These are phyloP conservation scores for Claviceps fusiformis DNA, from an alignment of 2,329 filamentous ascomycete genomes.

Conservation along the genomic window DNA sequence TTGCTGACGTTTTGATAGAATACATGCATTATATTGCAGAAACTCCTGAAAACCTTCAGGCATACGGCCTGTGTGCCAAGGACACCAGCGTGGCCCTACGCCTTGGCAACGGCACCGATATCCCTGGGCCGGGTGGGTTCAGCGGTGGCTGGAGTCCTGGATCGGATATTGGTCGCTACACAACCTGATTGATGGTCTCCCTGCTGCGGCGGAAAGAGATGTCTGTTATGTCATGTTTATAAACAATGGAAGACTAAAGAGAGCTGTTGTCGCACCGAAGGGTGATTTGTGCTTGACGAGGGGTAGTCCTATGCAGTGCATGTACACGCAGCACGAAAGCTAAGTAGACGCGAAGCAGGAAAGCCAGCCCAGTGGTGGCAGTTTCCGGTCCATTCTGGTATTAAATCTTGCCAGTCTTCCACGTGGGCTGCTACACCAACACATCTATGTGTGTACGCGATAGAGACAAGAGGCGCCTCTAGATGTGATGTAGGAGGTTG, in stretches of 20 bases:
- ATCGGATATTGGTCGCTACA: conserved; percentile 25
- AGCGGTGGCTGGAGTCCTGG: conserved; percentile 22
- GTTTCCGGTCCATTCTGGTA: no score
- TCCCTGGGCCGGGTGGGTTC: conserved; percentile 19
- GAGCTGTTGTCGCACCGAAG: background rate
- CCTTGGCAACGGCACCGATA: conserved; percentile 21
- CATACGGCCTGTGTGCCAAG: conserved; percentile 29
- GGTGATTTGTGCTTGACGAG: background rate
- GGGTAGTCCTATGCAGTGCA: background rate
- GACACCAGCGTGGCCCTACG: conserved; percentile 21
- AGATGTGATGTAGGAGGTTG: no score
- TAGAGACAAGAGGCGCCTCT: no score
- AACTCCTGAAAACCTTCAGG: conserved; percentile 24
- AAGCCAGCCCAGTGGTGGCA: no score
- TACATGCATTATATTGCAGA: conserved; percentile 26
- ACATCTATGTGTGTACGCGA: no score
- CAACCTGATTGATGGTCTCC: conserved; percentile 6
- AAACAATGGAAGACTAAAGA: no score
- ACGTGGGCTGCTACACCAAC: no score
- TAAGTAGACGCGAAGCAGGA: no score
- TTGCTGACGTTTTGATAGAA: conserved; percentile 5
- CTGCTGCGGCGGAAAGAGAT: background rate
- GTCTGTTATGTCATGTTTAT: background rate
- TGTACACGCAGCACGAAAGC: no score
- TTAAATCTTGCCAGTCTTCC: no score